Conservation (phyloP, 1,284 basidiomycete genomes). For the Golubevia pallescens region DNA sequence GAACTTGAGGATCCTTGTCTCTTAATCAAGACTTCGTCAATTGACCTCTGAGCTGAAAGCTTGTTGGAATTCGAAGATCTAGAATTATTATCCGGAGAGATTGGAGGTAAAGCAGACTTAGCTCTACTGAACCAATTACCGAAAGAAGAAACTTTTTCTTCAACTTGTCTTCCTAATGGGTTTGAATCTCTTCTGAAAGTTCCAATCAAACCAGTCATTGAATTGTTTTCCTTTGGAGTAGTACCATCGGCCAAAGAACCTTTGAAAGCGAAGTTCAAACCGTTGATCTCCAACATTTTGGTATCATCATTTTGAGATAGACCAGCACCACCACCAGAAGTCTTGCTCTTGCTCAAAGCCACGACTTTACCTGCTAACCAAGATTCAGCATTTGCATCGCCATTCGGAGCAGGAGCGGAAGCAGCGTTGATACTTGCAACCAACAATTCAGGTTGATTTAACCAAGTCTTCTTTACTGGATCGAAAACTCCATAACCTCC, state of each 20-base stretch:
- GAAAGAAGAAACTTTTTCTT: background rate
- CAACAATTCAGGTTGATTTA: conserved; percentile 28
- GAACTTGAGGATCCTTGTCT: too few species aligned
- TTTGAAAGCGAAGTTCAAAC: conserved; percentile 44
- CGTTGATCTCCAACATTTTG: conserved; percentile 24
- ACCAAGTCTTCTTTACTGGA: conserved; percentile 32
- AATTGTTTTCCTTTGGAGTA: background rate
- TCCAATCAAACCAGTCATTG: background rate
- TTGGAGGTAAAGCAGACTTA: background rate
- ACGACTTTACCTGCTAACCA: conserved; percentile 45
- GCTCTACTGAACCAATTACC: background rate
- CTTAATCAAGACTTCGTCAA: too few species aligned
- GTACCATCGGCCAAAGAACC: background rate
- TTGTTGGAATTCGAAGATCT: too few species aligned
- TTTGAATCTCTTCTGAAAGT: background rate
- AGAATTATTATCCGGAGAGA: too few species aligned
- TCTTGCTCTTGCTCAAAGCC: conserved; percentile 33
- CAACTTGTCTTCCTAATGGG: background rate
- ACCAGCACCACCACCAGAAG: conserved; percentile 35
- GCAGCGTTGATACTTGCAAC: conserved; percentile 36
- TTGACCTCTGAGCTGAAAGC: too few species aligned
- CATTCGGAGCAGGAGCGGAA: conserved; percentile 15
- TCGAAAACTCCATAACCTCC: conserved; percentile 49
- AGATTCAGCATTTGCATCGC: conserved; percentile 5
- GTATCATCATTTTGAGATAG: conserved; percentile 20